Evolutionary conservation across 2,329 filamentous ascomycete species (phyloP).

Genomic region (Cladophialophora carrionii): DNA sequence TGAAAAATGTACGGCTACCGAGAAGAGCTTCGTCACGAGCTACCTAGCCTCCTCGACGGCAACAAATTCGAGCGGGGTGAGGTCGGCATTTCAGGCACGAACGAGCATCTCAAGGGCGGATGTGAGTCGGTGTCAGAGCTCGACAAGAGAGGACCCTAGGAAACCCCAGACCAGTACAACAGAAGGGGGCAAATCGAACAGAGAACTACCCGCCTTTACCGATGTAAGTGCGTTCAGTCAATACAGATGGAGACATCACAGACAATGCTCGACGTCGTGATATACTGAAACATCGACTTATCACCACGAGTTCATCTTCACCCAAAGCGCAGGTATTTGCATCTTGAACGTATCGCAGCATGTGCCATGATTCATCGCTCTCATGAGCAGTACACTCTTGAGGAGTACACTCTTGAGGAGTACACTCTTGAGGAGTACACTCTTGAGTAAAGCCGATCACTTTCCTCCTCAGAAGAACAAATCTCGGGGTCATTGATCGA

Average conservation of each 20-base stretch:
- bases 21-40: background rate
- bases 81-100: background rate
- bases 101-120: background rate
- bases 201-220: background rate
- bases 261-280: background rate
- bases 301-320: background rate
- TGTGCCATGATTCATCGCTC: too few relatives aligned
- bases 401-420: too few relatives aligned
- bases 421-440: too few relatives aligned
- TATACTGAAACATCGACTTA: background rate
- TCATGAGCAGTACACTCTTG: background rate
- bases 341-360: background rate
- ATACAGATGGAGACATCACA: background rate
- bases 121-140: background rate
- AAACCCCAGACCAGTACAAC: background rate
- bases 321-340: background rate
- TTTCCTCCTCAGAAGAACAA: background rate
- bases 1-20: background rate
- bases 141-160: background rate
- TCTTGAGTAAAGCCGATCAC: background rate
- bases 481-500: background rate
- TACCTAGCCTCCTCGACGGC: background rate
- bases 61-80: background rate
- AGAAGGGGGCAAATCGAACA: background rate
- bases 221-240: background rate